Percentiles rank a stretch among this genome's conserved stretches.
These are phyloP conservation scores for Populus nigra DNA, from an alignment of 345 rosid genomes.

Conservation along the genomic window DNA sequence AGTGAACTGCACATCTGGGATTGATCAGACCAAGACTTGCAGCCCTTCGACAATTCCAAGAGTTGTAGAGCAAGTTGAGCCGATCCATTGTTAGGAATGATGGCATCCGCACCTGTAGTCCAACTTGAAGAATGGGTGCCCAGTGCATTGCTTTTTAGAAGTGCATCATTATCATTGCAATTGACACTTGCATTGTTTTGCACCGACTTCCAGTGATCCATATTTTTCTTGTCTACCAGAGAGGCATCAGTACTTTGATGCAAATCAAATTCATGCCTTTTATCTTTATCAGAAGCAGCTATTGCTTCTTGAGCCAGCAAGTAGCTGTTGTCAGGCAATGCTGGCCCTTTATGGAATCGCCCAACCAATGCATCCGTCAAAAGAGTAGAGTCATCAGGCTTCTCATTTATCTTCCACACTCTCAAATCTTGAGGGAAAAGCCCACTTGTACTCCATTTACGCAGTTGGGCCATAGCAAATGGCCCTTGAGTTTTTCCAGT, in stretches of 20 bases:
- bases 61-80: conserved; percentile 25
- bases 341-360: conserved; percentile 28
- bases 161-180: conserved; percentile 26
- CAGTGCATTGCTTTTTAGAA: conserved; percentile 30
- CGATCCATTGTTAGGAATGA: conserved; percentile 33
- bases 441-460: conserved; percentile 67
- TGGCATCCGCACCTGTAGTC: conserved; percentile 30
- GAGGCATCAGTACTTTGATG: conserved; percentile 20
- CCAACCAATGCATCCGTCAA: conserved; percentile 73
- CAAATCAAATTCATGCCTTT: conserved; percentile 20
- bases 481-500: conserved; percentile 81
- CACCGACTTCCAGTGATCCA: conserved; percentile 28
- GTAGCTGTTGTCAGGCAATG: conserved; percentile 14
- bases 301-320: conserved; percentile 20
- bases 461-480: conserved; percentile 63
- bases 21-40: conserved; percentile 33
- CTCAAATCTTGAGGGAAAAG: conserved; percentile 68
- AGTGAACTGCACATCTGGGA: conserved; percentile 38
- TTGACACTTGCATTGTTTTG: conserved; percentile 32
- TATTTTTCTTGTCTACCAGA: conserved; percentile 19
- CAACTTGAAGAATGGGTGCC: conserved; percentile 41
- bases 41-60: conserved; percentile 30
- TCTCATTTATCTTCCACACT: conserved; percentile 71
- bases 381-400: conserved; percentile 60
- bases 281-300: conserved; percentile 21